Evolutionary conservation across 2,329 filamentous ascomycete genomes (phyloP).

Genomic region (Cladophialophora exuberans): DNA sequence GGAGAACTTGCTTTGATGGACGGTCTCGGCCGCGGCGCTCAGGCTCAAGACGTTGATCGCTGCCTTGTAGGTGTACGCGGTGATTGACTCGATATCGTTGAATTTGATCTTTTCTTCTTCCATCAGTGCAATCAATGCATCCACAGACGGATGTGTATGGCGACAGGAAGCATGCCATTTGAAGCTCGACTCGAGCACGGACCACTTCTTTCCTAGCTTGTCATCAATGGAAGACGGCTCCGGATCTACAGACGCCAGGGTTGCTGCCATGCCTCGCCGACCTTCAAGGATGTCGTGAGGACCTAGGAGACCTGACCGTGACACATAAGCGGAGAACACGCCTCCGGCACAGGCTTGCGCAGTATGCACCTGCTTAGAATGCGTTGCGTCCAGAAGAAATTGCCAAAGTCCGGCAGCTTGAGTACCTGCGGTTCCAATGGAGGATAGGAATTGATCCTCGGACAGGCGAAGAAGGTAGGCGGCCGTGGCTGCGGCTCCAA

Average conservation of each 20-base stretch:
- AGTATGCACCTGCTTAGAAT: neutral
- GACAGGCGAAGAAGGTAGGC: no score
- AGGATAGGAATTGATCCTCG: no score
- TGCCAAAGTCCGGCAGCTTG: neutral
- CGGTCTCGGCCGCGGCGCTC: slow-evolving; percentile 37
- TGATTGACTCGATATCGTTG: slow-evolving; percentile 37
- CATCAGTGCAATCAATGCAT: slow-evolving; percentile 38
- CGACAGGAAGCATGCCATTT: slow-evolving; percentile 42
- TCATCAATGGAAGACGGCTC: neutral
- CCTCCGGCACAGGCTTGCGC: neutral
- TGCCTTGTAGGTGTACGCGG: slow-evolving; percentile 37
- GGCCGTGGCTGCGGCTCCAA: no score
- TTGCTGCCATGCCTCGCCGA: neutral
- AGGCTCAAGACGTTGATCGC: slow-evolving; percentile 38
- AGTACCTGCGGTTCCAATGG: no score
- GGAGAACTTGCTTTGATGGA: slow-evolving; percentile 41
- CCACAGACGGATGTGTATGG: slow-evolving; percentile 40
- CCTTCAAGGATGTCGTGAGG: neutral
- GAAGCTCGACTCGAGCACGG: slow-evolving; percentile 38
- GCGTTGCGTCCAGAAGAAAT: neutral
- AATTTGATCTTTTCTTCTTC: slow-evolving; percentile 33
- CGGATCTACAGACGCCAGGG: neutral
- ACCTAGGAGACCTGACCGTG: neutral
- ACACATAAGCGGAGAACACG: neutral
- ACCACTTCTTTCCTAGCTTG: slow-evolving; percentile 34